Base-by-base conservation (phyloP, 169 alveolate species). In the Hepatocystis sp. region DNA sequence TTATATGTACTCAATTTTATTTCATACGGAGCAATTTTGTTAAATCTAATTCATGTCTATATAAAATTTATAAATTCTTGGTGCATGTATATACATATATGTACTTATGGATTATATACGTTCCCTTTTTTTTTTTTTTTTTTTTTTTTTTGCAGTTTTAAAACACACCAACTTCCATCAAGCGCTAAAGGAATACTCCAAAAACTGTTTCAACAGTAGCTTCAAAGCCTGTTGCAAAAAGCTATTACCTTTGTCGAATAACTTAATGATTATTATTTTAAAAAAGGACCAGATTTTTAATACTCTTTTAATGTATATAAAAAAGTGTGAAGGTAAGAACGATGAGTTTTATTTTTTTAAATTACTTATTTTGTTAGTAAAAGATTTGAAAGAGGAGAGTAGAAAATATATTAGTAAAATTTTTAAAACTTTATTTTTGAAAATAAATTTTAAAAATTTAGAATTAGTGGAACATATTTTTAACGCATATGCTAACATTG, bases 381-480 rank as follows among this genome's bases (percentile, higher is more conserved):
- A 61, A n/a, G 89, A 81, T 42, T 63, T 81, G 61, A 81, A 81
- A 63, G 60, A 81, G 17, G 89, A 81, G 61, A 81, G 89, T 19
- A 63, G 39, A 49, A 81, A 81, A 34, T 81, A 61, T 55, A 17
- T 63, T 19, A 63, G 49, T 34, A 51, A 61, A 32, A 81, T 60
- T 30, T 81, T 81, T 49, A 81, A 60, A 63, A 63, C 51, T 30
- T 81, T 81, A 27, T 61, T 47, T 65, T 44, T 23, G 11, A 81
- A 81, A 63, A 81, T 81, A 46, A 61, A 44, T 61, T 61, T 81
- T 11, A 81, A 81, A 21, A 81, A 63, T 47, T 25, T 81, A 21
- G 89, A 81, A 15, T 51, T 81, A 27, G 49, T 81, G 15, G 89
- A 81, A 53, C 84, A 81, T 61, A 81, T 81, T 61, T 81, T 81